Percentiles rank a stretch among this genome's conserved stretches.
phyloP scores from a whole-genome alignment of 2,329 filamentous ascomycete species.

The Xylaria arbuscula region DNA sequence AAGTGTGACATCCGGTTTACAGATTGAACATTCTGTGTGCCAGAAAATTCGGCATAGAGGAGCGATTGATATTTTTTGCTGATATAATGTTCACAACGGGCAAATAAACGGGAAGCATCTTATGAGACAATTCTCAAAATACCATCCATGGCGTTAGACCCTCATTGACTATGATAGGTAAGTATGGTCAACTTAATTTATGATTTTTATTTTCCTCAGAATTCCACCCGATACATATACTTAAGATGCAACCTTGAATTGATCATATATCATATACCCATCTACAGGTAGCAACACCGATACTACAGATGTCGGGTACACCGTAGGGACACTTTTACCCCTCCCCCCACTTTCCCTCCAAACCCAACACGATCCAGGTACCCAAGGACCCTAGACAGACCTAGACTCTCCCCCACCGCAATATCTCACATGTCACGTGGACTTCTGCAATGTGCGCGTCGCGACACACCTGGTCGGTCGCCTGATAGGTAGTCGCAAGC shows the following conservation, averaged over 20 bases:
- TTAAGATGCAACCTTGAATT: too few species aligned
- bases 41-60: too few species aligned
- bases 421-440: slow-evolving; percentile 1
- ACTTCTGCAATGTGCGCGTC: neutral
- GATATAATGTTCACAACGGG: too few species aligned
- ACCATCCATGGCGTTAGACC: too few species aligned
- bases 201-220: too few species aligned
- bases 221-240: neutral
- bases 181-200: too few species aligned
- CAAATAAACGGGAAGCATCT: too few species aligned
- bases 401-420: neutral
- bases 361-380: neutral
- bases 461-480: neutral
- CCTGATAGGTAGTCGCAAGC: neutral
- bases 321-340: neutral
- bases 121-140: too few species aligned
- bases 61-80: too few species aligned
- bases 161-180: too few species aligned
- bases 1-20: too few species aligned
- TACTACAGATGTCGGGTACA: neutral
- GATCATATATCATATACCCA: neutral
- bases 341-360: slow-evolving; percentile 8
- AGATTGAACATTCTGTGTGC: too few species aligned
- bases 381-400: neutral
- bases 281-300: neutral